Evolutionary conservation across 176 grass and related monocot genomes (phyloP).

Genomic region (Oryza nivara): DNA sequence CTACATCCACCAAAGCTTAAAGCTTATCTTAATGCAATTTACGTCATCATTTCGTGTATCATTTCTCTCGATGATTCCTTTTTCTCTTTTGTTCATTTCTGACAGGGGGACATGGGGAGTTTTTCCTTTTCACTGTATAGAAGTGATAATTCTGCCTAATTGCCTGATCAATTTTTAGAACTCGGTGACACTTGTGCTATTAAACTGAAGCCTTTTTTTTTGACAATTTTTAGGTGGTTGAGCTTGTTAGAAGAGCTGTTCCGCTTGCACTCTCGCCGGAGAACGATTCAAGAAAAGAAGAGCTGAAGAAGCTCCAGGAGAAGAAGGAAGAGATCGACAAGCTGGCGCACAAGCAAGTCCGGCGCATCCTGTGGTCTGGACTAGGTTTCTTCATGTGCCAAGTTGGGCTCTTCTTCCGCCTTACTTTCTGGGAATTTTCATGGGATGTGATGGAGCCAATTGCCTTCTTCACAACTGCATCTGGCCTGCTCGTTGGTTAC

Average conservation of each 20-base stretch:
- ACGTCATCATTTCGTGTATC: neutral
- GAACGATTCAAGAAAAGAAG: conserved; percentile 46
- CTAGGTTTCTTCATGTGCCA: conserved; percentile 56
- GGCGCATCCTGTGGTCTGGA: conserved; percentile 67
- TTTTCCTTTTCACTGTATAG: conserved; percentile 1
- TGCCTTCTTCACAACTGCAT: conserved; percentile 55
- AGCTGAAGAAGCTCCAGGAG: conserved; percentile 51
- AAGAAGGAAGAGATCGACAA: conserved; percentile 71
- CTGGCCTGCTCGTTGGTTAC: conserved; percentile 52
- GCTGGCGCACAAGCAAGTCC: conserved; percentile 69
- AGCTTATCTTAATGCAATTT: neutral
- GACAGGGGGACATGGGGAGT: no score
- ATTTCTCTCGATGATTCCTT: neutral
- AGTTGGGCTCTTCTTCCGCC: conserved; percentile 56
- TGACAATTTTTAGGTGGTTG: conserved; percentile 53
- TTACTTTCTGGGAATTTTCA: conserved; percentile 74
- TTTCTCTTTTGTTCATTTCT: neutral
- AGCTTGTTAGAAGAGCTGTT: conserved; percentile 66
- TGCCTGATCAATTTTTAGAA: neutral
- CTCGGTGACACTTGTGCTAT: neutral
- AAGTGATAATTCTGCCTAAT: conserved; percentile 9
- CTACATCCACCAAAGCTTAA: conserved; percentile 1
- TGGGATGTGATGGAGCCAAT: conserved; percentile 79
- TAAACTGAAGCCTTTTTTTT: conserved; percentile 14
- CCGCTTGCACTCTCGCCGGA: conserved; percentile 46